phyloP scores from a whole-genome alignment of 495 filamentous ascomycete species.

The Aspergillus nanangensis region DNA sequence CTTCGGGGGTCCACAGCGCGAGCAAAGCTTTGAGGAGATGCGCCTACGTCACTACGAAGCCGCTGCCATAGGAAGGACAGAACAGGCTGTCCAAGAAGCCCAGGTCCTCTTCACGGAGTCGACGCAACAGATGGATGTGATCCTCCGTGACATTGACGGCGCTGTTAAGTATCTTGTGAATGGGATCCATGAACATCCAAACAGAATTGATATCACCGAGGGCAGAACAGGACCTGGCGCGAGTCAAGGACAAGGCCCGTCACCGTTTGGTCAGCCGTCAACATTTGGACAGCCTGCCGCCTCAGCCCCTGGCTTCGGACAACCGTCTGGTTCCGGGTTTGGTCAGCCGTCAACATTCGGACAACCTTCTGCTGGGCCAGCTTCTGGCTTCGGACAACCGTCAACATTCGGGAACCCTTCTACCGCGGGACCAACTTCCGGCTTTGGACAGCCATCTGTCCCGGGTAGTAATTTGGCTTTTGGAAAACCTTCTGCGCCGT shows the following conservation, averaged over 20 bases:
- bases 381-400: not conserved
- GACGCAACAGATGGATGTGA: conserved; percentile 63
- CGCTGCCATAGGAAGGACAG: conserved; percentile 52
- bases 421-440: not conserved
- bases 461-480: conserved; percentile 18
- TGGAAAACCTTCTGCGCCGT: conserved; percentile 24
- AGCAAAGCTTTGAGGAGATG: conserved; percentile 82
- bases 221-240: conserved; percentile 28
- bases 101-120: conserved; percentile 52
- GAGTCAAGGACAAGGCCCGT: conserved; percentile 15
- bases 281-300: conserved; percentile 23
- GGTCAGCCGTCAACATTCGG: conserved; percentile 27
- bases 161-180: conserved; percentile 69
- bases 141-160: conserved; percentile 60
- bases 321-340: conserved; percentile 15
- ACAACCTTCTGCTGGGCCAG: conserved; percentile 19
- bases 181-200: conserved; percentile 69
- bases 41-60: conserved; percentile 63
- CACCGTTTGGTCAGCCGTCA: conserved; percentile 30
- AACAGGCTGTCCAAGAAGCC: conserved; percentile 65
- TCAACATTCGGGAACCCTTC: conserved; percentile 29
- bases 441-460: conserved; percentile 1
- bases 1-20: conserved; percentile 71
- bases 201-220: conserved; percentile 68
- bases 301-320: conserved; percentile 17